These are phyloP conservation scores for Myxozyma sirexii DNA, from an alignment of 805 yeast species.

Conservation along the genomic window DNA sequence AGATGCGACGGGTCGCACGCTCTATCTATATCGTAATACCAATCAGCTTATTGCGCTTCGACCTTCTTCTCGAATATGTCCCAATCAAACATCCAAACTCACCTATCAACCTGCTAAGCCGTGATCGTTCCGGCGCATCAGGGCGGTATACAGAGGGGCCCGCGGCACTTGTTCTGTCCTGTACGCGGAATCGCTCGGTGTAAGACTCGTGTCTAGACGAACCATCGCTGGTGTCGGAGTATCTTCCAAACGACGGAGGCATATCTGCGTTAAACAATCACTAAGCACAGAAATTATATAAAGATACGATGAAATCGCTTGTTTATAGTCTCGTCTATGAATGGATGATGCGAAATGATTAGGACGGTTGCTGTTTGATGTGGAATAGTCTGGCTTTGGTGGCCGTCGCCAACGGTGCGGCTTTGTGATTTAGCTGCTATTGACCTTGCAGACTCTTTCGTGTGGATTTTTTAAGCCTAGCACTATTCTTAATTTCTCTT, in stretches of 20 bases:
- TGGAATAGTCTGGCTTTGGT: no score
- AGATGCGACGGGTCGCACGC: constrained; percentile 81
- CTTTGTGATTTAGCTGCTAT: no score
- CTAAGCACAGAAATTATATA: neutral
- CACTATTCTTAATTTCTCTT: no score
- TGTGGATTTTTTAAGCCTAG: no score
- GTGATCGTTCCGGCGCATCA: constrained; percentile 33
- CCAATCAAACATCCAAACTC: constrained; percentile 9
- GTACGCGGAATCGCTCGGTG: constrained; percentile 41
- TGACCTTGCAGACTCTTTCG: no score
- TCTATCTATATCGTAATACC: constrained; percentile 50
- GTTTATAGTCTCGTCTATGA: neutral
- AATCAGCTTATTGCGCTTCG: neutral
- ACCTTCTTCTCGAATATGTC: neutral
- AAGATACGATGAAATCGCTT: neutral
- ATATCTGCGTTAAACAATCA: no score
- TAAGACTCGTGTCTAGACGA: constrained; percentile 36
- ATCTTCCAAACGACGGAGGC: constrained; percentile 27
- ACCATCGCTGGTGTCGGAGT: constrained; percentile 21
- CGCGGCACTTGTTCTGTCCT: constrained; percentile 20
- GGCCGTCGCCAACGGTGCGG: no score
- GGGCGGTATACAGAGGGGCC: constrained; percentile 3
- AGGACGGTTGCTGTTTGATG: no score
- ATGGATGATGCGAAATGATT: no score
- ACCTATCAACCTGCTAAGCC: constrained; percentile 39